Evolutionary conservation across 2,329 filamentous ascomycete genomes (phyloP).

Genomic region (Emergomyces pasteurianus): DNA sequence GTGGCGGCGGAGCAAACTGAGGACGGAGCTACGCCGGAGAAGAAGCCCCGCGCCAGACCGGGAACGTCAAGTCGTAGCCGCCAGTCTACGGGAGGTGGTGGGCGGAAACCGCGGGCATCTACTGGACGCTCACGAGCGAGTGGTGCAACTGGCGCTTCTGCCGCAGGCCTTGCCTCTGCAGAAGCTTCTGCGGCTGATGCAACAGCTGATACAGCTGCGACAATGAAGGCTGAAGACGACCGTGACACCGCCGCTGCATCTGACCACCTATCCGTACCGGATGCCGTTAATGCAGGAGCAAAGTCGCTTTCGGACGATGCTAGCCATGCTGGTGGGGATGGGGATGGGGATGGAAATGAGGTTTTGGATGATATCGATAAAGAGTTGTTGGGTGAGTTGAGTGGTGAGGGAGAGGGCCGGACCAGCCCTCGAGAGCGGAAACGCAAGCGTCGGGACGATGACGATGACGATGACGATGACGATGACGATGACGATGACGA

Average conservation of each 20-base stretch:
- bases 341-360: slow-evolving; percentile 15
- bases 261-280: slow-evolving; percentile 14
- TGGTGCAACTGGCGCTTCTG: not conserved
- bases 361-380: slow-evolving; percentile 27
- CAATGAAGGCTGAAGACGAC: not conserved
- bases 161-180: not conserved
- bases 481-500: not conserved
- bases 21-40: not conserved
- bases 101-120: not conserved
- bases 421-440: not conserved
- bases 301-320: slow-evolving; percentile 13
- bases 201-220: not conserved
- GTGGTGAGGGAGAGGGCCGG: slow-evolving; percentile 23
- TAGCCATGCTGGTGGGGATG: slow-evolving; percentile 22
- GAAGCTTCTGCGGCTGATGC: not conserved
- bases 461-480: not conserved
- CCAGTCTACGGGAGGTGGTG: not conserved
- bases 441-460: not conserved
- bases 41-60: not conserved
- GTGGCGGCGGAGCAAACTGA: not conserved
- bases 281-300: slow-evolving; percentile 15
- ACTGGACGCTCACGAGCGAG: not conserved
- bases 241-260: not conserved
- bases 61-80: not conserved
- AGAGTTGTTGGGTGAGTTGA: slow-evolving; percentile 25